Evolutionary conservation across 2,329 filamentous ascomycete genomes (phyloP), one percentile per base, ranked within the genome.

Genomic region (Ophiocordyceps robertsii): DNA sequence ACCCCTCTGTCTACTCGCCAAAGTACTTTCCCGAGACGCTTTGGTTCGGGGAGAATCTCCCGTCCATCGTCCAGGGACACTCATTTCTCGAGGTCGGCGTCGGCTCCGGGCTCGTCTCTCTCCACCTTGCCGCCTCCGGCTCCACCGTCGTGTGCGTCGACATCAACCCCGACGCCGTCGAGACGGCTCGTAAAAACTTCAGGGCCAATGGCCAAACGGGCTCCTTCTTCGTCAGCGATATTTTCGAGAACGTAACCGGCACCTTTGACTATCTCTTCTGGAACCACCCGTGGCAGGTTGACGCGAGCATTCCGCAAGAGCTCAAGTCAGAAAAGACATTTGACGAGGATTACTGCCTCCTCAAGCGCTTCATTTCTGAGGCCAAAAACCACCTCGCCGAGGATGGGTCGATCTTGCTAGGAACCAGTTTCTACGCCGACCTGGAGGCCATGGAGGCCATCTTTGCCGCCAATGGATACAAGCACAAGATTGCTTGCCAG

Each of bases 251-350:
- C 27, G 40, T 41, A 10, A 10, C 10, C 11, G 40, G 32, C 0
- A 37, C 35, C 5, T 41, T 41, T 12, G 40, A 41, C 33, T 37
- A 19, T n/a, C 37, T 41, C 32, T 40, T 45, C 40, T 43, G 40
- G 33, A 14, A 53, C 14, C 42, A 43, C 27, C 42, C 42, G 14
- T 43, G 42, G 42, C 42, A 43, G 38, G 12, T 29, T 6, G 38
- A 40, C 6, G 21, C 30, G 2, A 12, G n/a, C 2, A 24, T 43
- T 9, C 31, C 37, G 13, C 16, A 40, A 14, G 42, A 43, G 38
- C 31, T 43, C 16, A 40, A 40, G 38, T 40, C 42, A 17, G 42
- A 43, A n/a, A 43, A 40, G 32, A 43, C 42, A 11, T 37, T 43
- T 16, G 42, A 43, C 14, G 24, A 37, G 17, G 42, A 32, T n/a